Evolutionary conservation across 139 green algal species (phyloP).

Genomic region (Chlorella ohadii): DNA sequence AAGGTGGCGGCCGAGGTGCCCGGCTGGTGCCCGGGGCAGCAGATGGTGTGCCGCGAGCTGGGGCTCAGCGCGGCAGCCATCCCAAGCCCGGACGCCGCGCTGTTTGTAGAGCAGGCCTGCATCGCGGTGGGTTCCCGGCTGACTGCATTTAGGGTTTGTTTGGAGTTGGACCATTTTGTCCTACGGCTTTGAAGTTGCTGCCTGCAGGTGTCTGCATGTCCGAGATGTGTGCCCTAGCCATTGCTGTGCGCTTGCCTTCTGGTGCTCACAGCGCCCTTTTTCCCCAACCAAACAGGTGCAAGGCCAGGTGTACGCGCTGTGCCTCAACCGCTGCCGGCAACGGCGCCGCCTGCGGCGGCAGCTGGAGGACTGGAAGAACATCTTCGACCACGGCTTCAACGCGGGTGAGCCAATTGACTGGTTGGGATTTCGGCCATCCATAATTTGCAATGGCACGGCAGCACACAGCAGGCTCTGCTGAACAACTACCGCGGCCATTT

Average conservation of each 20-base stretch:
- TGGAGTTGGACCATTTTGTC: too few relatives aligned
- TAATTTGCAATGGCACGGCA: too few relatives aligned
- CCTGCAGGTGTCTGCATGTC: too few relatives aligned
- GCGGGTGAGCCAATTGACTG: constrained; percentile 48
- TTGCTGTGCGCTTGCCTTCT: too few relatives aligned
- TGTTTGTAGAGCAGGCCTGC: constrained; percentile 79
- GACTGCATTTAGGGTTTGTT: too few relatives aligned
- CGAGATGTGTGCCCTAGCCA: too few relatives aligned
- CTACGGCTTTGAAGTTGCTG: too few relatives aligned
- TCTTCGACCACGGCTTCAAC: constrained; percentile 78
- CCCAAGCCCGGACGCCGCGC: constrained; percentile 46
- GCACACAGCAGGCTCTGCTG: too few relatives aligned
- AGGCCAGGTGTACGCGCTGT: constrained; percentile 67
- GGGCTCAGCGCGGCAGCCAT: constrained; percentile 17
- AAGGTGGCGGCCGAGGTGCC: constrained; percentile 25
- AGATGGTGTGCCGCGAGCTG: constrained; percentile 57
- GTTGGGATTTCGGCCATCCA: too few relatives aligned
- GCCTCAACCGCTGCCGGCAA: constrained; percentile 77
- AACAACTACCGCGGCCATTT: too few relatives aligned
- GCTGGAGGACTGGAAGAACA: constrained; percentile 84
- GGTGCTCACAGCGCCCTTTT: too few relatives aligned
- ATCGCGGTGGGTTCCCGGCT: constrained; percentile 66
- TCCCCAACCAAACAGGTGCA: too few relatives aligned
- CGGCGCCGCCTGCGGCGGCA: constrained; percentile 70
- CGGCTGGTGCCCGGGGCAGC: constrained; percentile 48